phyloP scores from a whole-genome alignment of 2,329 filamentous ascomycete species.

The Paraphaeosphaeria minitans region DNA sequence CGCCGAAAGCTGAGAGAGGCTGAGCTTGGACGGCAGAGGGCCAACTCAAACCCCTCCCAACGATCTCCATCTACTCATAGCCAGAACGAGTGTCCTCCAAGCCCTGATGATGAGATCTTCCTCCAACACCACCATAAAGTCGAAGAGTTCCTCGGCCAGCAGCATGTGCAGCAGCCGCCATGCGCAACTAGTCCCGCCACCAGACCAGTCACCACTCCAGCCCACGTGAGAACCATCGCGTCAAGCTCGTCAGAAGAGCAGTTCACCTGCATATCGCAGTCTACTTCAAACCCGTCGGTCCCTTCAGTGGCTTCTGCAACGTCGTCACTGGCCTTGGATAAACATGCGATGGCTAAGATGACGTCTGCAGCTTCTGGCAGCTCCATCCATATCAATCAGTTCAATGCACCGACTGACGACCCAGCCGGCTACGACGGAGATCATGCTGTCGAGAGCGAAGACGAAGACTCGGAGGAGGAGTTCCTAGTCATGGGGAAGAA shows the following conservation, averaged over 20 bases:
- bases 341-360: slow-evolving; percentile 31
- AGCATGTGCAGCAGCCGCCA: slow-evolving; percentile 37
- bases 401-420: slow-evolving; percentile 33
- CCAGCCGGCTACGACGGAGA: slow-evolving; percentile 49
- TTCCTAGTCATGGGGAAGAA: slow-evolving; percentile 48
- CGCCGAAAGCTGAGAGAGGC: slow-evolving; percentile 43
- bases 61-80: slow-evolving; percentile 36
- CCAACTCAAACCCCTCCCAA: slow-evolving; percentile 26
- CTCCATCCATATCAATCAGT: slow-evolving; percentile 42
- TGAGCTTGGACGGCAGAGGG: slow-evolving; percentile 33
- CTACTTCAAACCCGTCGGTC: slow-evolving; percentile 57
- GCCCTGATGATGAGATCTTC: slow-evolving; percentile 51
- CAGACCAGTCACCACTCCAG: slow-evolving; percentile 22
- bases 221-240: slow-evolving; percentile 34
- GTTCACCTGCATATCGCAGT: slow-evolving; percentile 56
- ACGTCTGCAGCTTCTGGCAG: slow-evolving; percentile 39
- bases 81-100: slow-evolving; percentile 51
- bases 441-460: slow-evolving; percentile 50
- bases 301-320: slow-evolving; percentile 56
- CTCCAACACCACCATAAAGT: slow-evolving; percentile 35
- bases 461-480: slow-evolving; percentile 49
- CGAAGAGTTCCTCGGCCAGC: slow-evolving; percentile 36
- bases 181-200: slow-evolving; percentile 49
- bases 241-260: slow-evolving; percentile 57
- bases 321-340: slow-evolving; percentile 51